Evolutionary conservation across 169 alveolate genomes (phyloP).

Genomic region (Perkinsus marinus): DNA sequence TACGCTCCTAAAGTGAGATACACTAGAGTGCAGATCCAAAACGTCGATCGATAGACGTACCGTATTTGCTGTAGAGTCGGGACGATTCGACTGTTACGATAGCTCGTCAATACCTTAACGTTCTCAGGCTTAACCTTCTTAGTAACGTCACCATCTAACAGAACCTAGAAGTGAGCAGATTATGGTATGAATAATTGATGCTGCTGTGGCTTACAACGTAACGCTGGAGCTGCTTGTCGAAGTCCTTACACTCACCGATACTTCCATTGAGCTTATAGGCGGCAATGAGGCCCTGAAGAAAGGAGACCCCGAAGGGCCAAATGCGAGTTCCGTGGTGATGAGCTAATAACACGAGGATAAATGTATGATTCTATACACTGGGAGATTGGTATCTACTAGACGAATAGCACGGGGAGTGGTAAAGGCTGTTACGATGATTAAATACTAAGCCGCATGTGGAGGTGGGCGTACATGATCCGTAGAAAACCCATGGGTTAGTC

Average conservation of each 20-base stretch:
- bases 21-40: not conserved
- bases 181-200: not conserved
- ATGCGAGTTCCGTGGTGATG: not conserved
- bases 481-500: not conserved
- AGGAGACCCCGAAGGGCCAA: not conserved
- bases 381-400: not conserved
- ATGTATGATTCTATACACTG: not conserved
- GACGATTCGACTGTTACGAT: not conserved
- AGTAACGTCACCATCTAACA: not conserved
- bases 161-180: not conserved
- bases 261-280: not conserved
- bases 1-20: not conserved
- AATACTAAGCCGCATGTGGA: not conserved
- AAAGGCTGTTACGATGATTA: not conserved
- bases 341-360: not conserved
- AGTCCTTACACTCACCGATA: not conserved
- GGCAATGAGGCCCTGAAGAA: not conserved
- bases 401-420: not conserved
- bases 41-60: not conserved
- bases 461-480: not conserved
- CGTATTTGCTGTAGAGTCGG: not conserved
- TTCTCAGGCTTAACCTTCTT: not conserved
- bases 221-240: not conserved
- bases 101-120: not conserved
- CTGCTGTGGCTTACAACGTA: not conserved